Conservation (phyloP, 305 asterid genomes). For the Fraxinus platypoda region DNA sequence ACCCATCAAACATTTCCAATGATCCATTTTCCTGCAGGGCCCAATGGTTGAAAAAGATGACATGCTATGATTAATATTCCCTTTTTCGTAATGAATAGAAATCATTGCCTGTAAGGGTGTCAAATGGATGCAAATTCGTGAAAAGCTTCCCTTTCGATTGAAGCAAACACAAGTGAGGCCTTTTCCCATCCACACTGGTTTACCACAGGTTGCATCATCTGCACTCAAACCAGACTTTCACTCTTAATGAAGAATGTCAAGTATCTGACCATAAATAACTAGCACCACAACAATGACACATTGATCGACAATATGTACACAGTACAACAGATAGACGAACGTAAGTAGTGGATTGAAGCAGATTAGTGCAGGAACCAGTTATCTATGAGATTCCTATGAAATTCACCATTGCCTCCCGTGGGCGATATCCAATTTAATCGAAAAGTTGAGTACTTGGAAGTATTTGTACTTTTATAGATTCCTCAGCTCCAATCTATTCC, state of each 20-base stretch:
- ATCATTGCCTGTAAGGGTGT: constrained; percentile 55
- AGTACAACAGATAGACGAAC: neutral
- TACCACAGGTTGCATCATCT: constrained; percentile 51
- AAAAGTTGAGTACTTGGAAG: neutral
- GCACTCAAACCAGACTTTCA: constrained; percentile 22
- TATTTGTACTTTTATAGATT: neutral
- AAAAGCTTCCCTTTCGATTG: constrained; percentile 51
- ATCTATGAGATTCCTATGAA: neutral
- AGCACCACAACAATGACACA: neutral
- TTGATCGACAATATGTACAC: neutral
- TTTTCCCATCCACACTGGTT: constrained; percentile 64
- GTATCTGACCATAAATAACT: neutral
- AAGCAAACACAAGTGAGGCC: constrained; percentile 77
- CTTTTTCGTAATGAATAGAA: neutral
- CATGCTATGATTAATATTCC: neutral
- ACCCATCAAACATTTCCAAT: neutral
- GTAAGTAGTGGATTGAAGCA: neutral
- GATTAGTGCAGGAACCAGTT: neutral
- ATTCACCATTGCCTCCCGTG: neutral
- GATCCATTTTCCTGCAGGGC: neutral
- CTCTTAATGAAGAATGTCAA: constrained; percentile 13
- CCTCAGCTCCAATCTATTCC: neutral
- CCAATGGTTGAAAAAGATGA: neutral
- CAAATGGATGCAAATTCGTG: constrained; percentile 52
- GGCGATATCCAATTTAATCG: neutral